These are phyloP conservation scores for Exsudoporus frostii DNA, from an alignment of 768 basidiomycete genomes.

Conservation along the genomic window DNA sequence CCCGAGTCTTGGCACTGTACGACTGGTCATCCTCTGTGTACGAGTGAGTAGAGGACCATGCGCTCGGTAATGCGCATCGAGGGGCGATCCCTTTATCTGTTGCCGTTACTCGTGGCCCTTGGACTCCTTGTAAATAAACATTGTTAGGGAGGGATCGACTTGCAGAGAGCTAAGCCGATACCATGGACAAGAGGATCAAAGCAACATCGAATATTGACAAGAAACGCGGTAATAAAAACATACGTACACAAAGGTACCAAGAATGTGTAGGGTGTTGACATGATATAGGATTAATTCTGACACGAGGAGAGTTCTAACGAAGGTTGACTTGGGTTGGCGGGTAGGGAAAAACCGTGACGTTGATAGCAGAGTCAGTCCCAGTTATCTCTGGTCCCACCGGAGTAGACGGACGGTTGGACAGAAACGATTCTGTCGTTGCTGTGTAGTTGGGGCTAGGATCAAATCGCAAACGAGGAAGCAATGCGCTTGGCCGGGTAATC, in stretches of 20 bases:
- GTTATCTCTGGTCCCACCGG: conserved; percentile 25
- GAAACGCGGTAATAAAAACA: conserved; percentile 9
- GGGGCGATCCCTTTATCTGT: neutral
- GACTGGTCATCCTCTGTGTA: no score
- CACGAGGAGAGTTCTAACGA: conserved; percentile 4
- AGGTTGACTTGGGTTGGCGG: conserved; percentile 22
- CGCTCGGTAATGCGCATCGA: neutral
- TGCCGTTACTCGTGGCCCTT: neutral
- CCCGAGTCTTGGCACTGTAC: conserved; percentile 5
- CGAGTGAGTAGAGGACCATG: neutral
- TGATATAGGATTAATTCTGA: neutral
- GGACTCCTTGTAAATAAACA: neutral
- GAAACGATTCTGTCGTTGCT: conserved; percentile 53
- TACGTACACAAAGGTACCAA: conserved; percentile 12
- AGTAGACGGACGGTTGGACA: conserved; percentile 50
- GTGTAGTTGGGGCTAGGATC: conserved; percentile 47
- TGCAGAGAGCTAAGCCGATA: conserved; percentile 10
- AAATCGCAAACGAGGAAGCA: no score
- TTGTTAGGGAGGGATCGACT: neutral
- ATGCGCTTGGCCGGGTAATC: no score
- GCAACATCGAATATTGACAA: conserved; percentile 3
- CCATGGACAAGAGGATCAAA: conserved; percentile 13
- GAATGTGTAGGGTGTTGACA: conserved; percentile 3
- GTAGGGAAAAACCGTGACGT: conserved; percentile 29
- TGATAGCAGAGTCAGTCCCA: conserved; percentile 26